Evolutionary conservation across 805 yeast genomes (phyloP).

Genomic region (Cyberlindnera mrakii): DNA sequence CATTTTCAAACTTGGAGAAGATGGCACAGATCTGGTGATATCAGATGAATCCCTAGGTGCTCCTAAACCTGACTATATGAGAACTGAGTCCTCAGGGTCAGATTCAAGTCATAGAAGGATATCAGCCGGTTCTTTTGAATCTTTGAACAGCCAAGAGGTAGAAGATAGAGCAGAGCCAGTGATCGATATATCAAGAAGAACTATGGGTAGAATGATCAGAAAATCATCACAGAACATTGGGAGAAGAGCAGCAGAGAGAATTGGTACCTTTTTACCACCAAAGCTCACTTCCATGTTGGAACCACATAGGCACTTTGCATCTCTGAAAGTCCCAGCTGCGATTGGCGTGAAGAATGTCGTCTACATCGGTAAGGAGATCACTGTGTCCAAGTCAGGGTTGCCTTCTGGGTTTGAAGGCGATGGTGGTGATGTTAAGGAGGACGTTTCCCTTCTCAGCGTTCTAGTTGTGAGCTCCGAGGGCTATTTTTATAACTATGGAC

Average conservation of each 20-base stretch:
- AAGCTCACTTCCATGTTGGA: constrained; percentile 79
- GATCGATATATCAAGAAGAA: constrained; percentile 62
- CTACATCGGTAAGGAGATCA: constrained; percentile 36
- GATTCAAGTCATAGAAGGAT: constrained; percentile 18
- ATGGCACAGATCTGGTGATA: neutral
- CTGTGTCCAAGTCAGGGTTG: constrained; percentile 17
- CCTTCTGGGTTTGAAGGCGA: constrained; percentile 17
- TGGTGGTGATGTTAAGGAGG: constrained; percentile 23
- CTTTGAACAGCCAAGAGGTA: constrained; percentile 17
- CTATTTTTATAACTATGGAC: constrained; percentile 67
- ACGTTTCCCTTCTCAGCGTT: constrained; percentile 35
- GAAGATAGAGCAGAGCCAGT: constrained; percentile 44
- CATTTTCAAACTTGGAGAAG: constrained; percentile 62
- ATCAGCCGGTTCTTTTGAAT: constrained; percentile 23
- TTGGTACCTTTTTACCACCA: constrained; percentile 83
- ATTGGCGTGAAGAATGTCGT: constrained; percentile 41
- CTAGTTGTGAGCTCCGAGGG: constrained; percentile 81
- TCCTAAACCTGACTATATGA: constrained; percentile 8
- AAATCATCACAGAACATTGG: constrained; percentile 75
- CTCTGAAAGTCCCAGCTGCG: constrained; percentile 60
- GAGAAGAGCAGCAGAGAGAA: constrained; percentile 75
- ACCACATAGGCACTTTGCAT: constrained; percentile 89
- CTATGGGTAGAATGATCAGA: constrained; percentile 70
- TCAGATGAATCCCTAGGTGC: neutral
- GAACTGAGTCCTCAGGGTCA: constrained; percentile 20